Evolutionary conservation across 345 rosid genomes (phyloP).

Genomic region (Zanthoxylum bungeanum): DNA sequence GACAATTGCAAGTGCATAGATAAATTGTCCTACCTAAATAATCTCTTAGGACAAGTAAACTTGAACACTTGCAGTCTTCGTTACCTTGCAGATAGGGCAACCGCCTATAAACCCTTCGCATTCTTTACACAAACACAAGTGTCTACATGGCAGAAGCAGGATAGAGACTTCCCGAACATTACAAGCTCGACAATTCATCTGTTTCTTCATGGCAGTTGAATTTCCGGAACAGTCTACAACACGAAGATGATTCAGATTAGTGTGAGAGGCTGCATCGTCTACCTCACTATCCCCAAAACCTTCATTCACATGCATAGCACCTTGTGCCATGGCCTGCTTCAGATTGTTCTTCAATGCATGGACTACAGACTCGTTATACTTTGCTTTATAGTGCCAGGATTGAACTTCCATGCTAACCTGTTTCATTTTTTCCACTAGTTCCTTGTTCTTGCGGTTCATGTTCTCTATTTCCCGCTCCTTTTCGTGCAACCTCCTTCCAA

Average conservation of each 20-base stretch:
- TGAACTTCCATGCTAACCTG: constrained; percentile 54
- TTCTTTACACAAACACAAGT: constrained; percentile 68
- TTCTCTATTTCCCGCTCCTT: constrained; percentile 59
- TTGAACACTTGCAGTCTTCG: constrained; percentile 46
- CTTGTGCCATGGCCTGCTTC: constrained; percentile 59
- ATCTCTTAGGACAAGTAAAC: constrained; percentile 39
- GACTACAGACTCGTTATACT: constrained; percentile 66
- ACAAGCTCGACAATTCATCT: constrained; percentile 51
- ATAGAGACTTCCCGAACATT: constrained; percentile 47
- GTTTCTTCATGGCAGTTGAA: constrained; percentile 16
- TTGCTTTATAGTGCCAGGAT: constrained; percentile 67
- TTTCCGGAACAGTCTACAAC: constrained; percentile 27
- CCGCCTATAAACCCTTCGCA: constrained; percentile 43
- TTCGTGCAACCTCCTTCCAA: constrained; percentile 52
- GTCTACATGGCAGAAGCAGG: constrained; percentile 66
- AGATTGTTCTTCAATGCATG: constrained; percentile 56
- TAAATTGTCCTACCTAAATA: constrained; percentile 2
- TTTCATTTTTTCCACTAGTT: constrained; percentile 56
- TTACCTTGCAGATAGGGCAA: constrained; percentile 61
- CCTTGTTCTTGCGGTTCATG: constrained; percentile 59
- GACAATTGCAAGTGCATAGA: constrained; percentile 22
- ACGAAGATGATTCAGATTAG: constrained; percentile 27
- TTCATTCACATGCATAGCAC: constrained; percentile 47
- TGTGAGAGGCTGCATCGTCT: constrained; percentile 57
- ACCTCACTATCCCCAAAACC: constrained; percentile 76